phyloP scores from a whole-genome alignment of 768 basidiomycete genomes.

The Mycena chlorophos region DNA sequence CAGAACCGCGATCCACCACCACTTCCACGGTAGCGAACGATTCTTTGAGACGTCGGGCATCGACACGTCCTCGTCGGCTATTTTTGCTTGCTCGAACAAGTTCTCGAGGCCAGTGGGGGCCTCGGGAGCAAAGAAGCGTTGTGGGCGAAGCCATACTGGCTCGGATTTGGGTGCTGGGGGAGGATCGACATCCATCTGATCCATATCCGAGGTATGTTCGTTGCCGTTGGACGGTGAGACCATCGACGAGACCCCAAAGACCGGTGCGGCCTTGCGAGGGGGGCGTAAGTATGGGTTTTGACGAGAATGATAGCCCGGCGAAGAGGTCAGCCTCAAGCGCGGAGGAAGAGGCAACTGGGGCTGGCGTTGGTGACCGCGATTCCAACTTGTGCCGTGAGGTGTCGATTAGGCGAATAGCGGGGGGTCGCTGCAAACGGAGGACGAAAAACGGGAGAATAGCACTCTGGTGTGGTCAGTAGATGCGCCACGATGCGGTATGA shows the following conservation, averaged over 20 bases:
- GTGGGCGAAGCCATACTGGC: constrained; percentile 58
- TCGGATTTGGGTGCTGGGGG: constrained; percentile 48
- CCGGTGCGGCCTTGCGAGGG: constrained; percentile 44
- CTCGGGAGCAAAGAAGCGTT: constrained; percentile 77
- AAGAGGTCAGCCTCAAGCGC: constrained; percentile 55
- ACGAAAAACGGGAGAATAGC: constrained; percentile 51
- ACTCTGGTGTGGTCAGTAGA: constrained; percentile 40
- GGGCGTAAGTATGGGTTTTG: constrained; percentile 51
- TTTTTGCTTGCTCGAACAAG: constrained; percentile 61
- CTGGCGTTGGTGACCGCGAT: constrained; percentile 42
- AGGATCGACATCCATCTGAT: constrained; percentile 69
- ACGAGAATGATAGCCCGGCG: constrained; percentile 63
- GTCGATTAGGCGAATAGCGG: constrained; percentile 68
- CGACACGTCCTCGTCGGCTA: constrained; percentile 47
- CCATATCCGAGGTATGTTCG: constrained; percentile 31
- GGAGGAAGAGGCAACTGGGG: constrained; percentile 35
- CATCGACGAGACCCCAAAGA: constrained; percentile 75
- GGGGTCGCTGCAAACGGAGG: constrained; percentile 67
- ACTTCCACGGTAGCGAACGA: constrained; percentile 30
- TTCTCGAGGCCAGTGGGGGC: constrained; percentile 75
- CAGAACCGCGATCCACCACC: constrained; percentile 38
- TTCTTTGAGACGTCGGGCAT: constrained; percentile 22
- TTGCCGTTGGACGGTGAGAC: constrained; percentile 31
- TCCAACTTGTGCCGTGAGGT: constrained; percentile 44
- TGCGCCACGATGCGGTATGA: constrained; percentile 1